Evolutionary conservation across 176 grass and related monocot genomes (phyloP), one percentile per base, ranked within the genome.

Genomic region (Echinochloa phyllopogon): DNA sequence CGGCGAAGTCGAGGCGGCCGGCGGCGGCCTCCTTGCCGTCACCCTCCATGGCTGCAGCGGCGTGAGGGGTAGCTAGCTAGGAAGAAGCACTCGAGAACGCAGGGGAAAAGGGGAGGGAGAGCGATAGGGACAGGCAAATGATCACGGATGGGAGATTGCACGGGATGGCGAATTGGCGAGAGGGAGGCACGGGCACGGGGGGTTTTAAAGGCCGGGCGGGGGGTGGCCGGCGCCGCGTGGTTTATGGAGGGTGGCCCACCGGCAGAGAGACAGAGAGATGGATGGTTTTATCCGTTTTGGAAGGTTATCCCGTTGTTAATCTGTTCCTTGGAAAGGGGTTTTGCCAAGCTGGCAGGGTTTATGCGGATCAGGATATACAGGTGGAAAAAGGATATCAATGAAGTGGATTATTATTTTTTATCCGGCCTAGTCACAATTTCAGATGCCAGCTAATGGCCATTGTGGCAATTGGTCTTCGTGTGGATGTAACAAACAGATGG

Each of bases 171-270:
- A 42, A 52, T 52, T 59, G 37, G 64, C 29, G 23, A 60, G n/a
- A 27, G 25, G 14, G 0, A 9, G 12, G 27, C 68, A 6, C 3
- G 50, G 18, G 18, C 6, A 0, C 2, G 4, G 42, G 67, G 88
- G 83, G 70, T 70, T 89, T 85, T 70, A 76, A 85, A 70, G 82
- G 27, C 55, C 6, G 18, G 18, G 3, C 9, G 13, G 8, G 74
- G 23, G 42, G 7, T 8, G 79, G 39, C 21, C 45, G 33, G 40
- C 25, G 44, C 5, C 17, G 76, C 29, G 81, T 70, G 45, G 83
- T 76, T 89, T 62, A 81, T 27, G 14, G 53, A 53, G 63, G 55
- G 24, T 77, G 83, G 64, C 77, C 88, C 83, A 89, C 83, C 18
- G 18, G 52, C 88, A 89, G 88, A 0, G 63, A 69, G 43, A 82